Conservation (phyloP, 1,139 yeast species). For the Taiozyma sp. region DNA sequence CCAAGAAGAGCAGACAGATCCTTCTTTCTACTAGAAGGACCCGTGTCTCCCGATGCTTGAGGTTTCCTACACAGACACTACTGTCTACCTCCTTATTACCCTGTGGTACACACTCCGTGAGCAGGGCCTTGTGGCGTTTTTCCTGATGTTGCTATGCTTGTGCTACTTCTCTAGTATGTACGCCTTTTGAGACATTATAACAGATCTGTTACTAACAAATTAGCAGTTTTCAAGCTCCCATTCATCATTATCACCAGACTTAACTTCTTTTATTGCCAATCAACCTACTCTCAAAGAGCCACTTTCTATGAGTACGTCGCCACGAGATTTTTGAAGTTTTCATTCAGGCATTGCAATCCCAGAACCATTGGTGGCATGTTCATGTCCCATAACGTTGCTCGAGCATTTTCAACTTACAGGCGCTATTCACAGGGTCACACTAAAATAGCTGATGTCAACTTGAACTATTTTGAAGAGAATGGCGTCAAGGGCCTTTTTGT, state of each 20-base stretch:
- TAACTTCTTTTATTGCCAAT: slow-evolving; percentile 11
- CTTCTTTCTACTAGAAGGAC: background rate
- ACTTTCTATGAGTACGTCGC: slow-evolving; percentile 22
- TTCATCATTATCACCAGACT: background rate
- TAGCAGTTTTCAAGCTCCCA: background rate
- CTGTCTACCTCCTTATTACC: background rate
- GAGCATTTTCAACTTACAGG: slow-evolving; percentile 21
- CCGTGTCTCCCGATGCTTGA: background rate
- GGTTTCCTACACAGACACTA: background rate
- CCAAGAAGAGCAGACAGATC: background rate
- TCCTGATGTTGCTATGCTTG: background rate
- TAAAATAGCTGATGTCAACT: background rate
- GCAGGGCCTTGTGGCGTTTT: background rate
- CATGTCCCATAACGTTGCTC: slow-evolving; percentile 16
- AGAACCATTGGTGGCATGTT: slow-evolving; percentile 16
- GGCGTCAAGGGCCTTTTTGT: background rate
- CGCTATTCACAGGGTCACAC: slow-evolving; percentile 7
- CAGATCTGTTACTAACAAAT: background rate
- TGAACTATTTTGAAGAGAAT: background rate
- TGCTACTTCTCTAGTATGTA: background rate
- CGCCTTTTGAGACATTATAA: background rate
- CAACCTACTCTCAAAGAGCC: slow-evolving; percentile 21
- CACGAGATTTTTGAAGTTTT: slow-evolving; percentile 20
- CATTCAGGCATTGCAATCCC: slow-evolving; percentile 13
- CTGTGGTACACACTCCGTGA: background rate